phyloP scores from a whole-genome alignment of 75 land plant species.

The Selaginella tamariscina region DNA sequence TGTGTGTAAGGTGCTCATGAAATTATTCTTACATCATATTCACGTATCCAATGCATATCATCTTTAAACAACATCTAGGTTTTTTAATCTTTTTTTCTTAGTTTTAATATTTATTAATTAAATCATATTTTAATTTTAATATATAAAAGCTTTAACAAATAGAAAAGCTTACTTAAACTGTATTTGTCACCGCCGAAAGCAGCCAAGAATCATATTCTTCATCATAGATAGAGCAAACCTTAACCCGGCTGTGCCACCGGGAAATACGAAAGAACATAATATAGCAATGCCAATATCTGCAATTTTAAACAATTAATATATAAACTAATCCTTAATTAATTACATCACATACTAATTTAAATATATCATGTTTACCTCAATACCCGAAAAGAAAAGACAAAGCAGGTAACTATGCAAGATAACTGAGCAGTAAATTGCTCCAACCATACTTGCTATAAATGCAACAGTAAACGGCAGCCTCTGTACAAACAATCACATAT shows the following conservation, averaged over 20 bases:
- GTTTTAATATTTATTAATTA: too few species aligned
- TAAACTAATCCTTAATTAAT: too few species aligned
- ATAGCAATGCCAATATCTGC: slow-evolving; percentile 11
- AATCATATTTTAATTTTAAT: too few species aligned
- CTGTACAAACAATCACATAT: neutral
- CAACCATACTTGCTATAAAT: neutral
- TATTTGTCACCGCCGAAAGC: neutral
- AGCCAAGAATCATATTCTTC: neutral
- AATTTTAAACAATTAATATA: neutral
- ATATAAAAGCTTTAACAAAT: too few species aligned
- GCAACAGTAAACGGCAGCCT: neutral
- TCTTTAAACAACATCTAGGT: too few species aligned
- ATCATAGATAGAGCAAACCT: neutral
- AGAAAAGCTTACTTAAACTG: too few species aligned
- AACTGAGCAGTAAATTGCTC: neutral
- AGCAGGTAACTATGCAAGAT: neutral
- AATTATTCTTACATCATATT: too few species aligned
- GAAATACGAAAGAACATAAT: slow-evolving; percentile 9
- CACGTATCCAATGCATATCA: too few species aligned
- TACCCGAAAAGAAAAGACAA: neutral
- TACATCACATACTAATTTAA: too few species aligned
- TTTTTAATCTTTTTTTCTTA: too few species aligned
- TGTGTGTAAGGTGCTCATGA: too few species aligned
- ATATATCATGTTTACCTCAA: neutral
- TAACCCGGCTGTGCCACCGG: slow-evolving; percentile 7